Conservation (phyloP, 2,329 filamentous ascomycete species). For the Daldinia sp. region DNA sequence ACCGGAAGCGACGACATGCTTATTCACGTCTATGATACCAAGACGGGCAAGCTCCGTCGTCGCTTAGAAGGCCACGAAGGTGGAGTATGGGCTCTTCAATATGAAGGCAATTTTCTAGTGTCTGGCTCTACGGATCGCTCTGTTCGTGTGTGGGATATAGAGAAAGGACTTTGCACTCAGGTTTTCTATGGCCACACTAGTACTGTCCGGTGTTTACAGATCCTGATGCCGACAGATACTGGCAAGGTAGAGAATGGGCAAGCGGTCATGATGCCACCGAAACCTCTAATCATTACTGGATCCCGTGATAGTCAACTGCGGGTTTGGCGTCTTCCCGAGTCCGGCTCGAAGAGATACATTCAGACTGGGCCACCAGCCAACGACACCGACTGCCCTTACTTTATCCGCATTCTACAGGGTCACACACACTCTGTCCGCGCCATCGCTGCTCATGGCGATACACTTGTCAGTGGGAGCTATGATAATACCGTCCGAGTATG, state of each 20-base stretch:
- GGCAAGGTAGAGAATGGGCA: conserved; percentile 78
- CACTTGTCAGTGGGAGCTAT: conserved; percentile 96
- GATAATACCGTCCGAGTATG: conserved; percentile 95
- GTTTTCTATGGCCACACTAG: conserved; percentile 98
- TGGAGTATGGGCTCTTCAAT: conserved; percentile 97
- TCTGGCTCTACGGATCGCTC: conserved; percentile 97
- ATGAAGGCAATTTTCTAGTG: conserved; percentile 93
- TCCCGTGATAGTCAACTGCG: conserved; percentile 94
- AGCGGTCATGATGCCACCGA: conserved; percentile 89
- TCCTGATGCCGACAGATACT: conserved; percentile 86
- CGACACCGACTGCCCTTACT: conserved; percentile 90
- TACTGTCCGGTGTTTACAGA: conserved; percentile 94
- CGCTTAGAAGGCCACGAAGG: conserved; percentile 94
- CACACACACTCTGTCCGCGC: conserved; percentile 95
- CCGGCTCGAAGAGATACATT: conserved; percentile 80
- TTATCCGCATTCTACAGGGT: conserved; percentile 85
- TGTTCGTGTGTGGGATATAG: conserved; percentile 99
- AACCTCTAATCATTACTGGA: conserved; percentile 96
- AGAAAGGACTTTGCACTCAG: conserved; percentile 90
- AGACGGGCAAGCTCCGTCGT: conserved; percentile 85
- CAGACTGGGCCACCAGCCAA: conserved; percentile 81
- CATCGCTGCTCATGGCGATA: conserved; percentile 94
- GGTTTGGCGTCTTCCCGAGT: conserved; percentile 92
- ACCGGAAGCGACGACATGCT: conserved; percentile 98
- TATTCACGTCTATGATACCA: conserved; percentile 98